Percentiles rank a stretch among this genome's conserved stretches.
phyloP scores from a whole-genome alignment of 176 grass and related monocot genomes.

The Eragrostis curvula region DNA sequence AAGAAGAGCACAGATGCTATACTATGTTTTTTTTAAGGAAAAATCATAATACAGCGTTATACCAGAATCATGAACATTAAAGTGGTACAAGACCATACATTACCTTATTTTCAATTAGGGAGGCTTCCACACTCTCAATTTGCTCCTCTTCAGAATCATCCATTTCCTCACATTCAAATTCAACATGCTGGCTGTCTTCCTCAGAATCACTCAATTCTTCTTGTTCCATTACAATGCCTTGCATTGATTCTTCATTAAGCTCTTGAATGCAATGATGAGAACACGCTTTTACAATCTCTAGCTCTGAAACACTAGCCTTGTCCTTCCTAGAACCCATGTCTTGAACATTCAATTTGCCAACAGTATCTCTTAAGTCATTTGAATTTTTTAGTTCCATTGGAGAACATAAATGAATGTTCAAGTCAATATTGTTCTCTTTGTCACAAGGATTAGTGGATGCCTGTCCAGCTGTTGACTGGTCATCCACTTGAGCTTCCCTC shows the following conservation, averaged over 20 bases:
- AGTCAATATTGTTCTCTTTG: constrained; percentile 70
- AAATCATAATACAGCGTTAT: constrained; percentile 16
- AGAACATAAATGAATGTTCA: constrained; percentile 78
- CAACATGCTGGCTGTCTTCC: constrained; percentile 74
- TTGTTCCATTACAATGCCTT: constrained; percentile 91
- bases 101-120: constrained; percentile 54
- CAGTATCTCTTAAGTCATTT: constrained; percentile 40
- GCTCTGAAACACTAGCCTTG: constrained; percentile 32
- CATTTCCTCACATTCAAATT: constrained; percentile 91
- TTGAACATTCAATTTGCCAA: constrained; percentile 18
- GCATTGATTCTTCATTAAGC: constrained; percentile 68
- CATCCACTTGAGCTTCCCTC: constrained; percentile 39
- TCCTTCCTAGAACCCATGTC: constrained; percentile 40
- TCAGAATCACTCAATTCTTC: constrained; percentile 96
- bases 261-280: constrained; percentile 45
- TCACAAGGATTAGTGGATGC: constrained; percentile 45
- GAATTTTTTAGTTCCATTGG: constrained; percentile 39
- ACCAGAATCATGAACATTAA: constrained; percentile 24
- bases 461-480: constrained; percentile 43
- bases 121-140: constrained; percentile 40
- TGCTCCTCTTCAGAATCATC: constrained; percentile 88
- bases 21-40: not conserved
- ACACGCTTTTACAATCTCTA: constrained; percentile 44
- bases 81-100: constrained; percentile 13
- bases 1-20: not conserved